Percentiles rank a stretch among this genome's conserved stretches.
phyloP scores from a whole-genome alignment of 2,329 filamentous ascomycete genomes.

The Trichoderma polysporum region DNA sequence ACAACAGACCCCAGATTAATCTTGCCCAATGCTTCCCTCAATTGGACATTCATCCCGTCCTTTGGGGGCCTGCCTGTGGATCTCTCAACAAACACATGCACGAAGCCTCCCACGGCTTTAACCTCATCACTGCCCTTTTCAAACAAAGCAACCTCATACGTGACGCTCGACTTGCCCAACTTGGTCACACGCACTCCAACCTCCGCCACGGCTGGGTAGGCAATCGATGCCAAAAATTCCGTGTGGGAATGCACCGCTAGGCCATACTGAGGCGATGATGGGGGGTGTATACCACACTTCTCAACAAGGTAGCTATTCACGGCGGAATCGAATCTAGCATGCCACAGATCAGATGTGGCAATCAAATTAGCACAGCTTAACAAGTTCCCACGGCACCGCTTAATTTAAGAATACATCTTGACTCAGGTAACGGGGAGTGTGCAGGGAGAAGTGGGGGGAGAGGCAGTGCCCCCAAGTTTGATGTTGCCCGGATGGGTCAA shows the following conservation, averaged over 20 bases:
- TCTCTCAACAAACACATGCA: slow-evolving; percentile 86
- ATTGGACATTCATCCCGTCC: slow-evolving; percentile 60
- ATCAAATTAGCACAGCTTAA: neutral
- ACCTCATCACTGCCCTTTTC: slow-evolving; percentile 70
- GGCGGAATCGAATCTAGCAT: slow-evolving; percentile 74
- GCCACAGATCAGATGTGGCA: neutral
- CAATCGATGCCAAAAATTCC: slow-evolving; percentile 79
- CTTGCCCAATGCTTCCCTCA: slow-evolving; percentile 60
- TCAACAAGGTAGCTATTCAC: slow-evolving; percentile 86
- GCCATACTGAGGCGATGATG: slow-evolving; percentile 69
- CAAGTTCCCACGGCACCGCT: neutral
- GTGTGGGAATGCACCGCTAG: slow-evolving; percentile 84
- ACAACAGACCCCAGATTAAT: slow-evolving; percentile 42
- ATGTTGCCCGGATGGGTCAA: neutral
- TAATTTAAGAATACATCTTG: neutral
- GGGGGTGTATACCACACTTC: slow-evolving; percentile 71
- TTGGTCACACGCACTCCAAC: slow-evolving; percentile 79
- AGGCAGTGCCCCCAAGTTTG: neutral
- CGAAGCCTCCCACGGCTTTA: slow-evolving; percentile 80
- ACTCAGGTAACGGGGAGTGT: neutral
- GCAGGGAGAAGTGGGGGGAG: neutral
- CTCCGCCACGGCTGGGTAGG: slow-evolving; percentile 80
- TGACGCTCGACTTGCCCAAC: slow-evolving; percentile 82
- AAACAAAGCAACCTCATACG: slow-evolving; percentile 87
- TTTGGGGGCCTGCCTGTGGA: slow-evolving; percentile 65